Base-by-base conservation (phyloP, 1,139 yeast species). In the Nadsonia starkeyi-henricii region DNA sequence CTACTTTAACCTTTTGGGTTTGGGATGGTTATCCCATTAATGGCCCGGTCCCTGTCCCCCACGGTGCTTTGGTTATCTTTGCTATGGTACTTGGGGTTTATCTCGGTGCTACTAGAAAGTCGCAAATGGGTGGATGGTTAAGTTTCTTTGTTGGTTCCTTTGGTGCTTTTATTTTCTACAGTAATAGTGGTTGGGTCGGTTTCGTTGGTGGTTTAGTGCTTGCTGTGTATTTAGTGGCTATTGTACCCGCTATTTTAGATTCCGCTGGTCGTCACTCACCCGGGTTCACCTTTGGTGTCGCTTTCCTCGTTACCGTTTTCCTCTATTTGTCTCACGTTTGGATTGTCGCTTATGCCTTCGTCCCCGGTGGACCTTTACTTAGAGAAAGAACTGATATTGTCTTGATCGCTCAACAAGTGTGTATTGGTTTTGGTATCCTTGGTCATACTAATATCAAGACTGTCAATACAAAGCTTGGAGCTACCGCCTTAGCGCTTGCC, bases 291-390 rank as follows among this genome's bases (percentile, higher is more conserved):
- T 83, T 81, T 61, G 75, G 79, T 13, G 52, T 79, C 4, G 81
- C 81, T 0, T 59, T 62, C 52, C 73, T 80, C 49, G 62, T 82
- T 17, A 61, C 78, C 49, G 70, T 77, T 53, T 68, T 82, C 45
- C 52, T 84, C 4, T 64, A 84, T 43, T 72, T 91, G 53, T 91
- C 85, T 15, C 91, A 89, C 64, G 95, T 91, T 47, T 91, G 97
- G 97, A 79, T 84, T 48, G 98, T 91, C 42, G 98, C 98, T 0
- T 91, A 91, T 64, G 98, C 98, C 0, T 91, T 91, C 67, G 98
- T 91, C 47, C 98, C 98, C 17, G 91, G 85, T 53, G 98, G 98
- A 3, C 81, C 81, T 61, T 56, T 84, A 26, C 71, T 91, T 50
- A 77, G 98, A 61, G 98, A 91, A 66, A 77, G 96, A 62, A 80